Evolutionary conservation across 345 rosid genomes (phyloP).

Genomic region (Stellera chamaejasme): DNA sequence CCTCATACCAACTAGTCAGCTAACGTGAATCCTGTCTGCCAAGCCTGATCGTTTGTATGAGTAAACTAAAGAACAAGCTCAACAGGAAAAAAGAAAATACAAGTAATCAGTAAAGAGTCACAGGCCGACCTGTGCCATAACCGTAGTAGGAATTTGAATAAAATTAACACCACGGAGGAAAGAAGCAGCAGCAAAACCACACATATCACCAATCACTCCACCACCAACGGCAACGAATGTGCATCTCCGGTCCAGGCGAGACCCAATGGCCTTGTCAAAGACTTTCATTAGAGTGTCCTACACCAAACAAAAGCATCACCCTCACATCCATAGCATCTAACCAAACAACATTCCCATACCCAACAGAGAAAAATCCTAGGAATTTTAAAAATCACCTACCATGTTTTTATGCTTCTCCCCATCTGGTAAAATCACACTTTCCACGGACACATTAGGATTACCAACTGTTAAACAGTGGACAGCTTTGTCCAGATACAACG

Average conservation of each 20-base stretch:
- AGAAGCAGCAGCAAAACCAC: conserved; percentile 95
- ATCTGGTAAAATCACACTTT: conserved; percentile 79
- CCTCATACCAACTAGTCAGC: too few species aligned
- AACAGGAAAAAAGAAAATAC: not conserved
- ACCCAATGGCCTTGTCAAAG: conserved; percentile 91
- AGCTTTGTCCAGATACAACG: conserved; percentile 73
- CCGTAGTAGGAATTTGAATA: conserved; percentile 97
- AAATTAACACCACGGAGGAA: conserved; percentile 97
- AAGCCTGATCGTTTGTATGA: too few species aligned
- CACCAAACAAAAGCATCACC: conserved; percentile 9
- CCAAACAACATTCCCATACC: not conserved
- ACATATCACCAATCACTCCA: conserved; percentile 96
- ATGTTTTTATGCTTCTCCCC: conserved; percentile 90
- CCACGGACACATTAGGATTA: conserved; percentile 78
- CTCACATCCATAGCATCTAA: not conserved
- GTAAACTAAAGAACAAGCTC: not conserved
- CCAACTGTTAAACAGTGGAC: conserved; percentile 67
- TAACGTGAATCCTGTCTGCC: too few species aligned
- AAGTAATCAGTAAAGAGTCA: not conserved
- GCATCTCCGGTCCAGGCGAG: conserved; percentile 67
- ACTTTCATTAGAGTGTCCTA: conserved; percentile 87
- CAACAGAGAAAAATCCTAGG: not conserved
- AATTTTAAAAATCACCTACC: conserved; percentile 28
- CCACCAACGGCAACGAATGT: conserved; percentile 99
- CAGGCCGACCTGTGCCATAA: conserved; percentile 81